Conservation (phyloP, 768 basidiomycete genomes). For the Naganishia kalamii region DNA sequence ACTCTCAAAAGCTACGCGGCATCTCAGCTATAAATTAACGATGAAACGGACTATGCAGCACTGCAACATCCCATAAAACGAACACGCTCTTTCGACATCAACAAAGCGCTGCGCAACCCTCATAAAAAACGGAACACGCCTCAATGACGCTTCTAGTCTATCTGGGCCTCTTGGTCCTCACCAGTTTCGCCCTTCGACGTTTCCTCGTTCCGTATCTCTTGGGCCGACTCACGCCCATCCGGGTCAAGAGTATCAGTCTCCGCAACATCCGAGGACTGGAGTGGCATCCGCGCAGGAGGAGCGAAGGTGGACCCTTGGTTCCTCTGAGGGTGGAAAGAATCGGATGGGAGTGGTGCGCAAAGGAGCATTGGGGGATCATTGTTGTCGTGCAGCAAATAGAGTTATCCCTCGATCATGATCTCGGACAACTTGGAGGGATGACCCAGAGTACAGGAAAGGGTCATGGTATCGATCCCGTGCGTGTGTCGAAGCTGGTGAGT, state of each 20-base stretch:
- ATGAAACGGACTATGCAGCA: not conserved
- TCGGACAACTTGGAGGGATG: not conserved
- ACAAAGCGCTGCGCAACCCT: not conserved
- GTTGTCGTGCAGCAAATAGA: slow-evolving; percentile 26
- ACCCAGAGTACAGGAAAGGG: not conserved
- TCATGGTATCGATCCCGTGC: not conserved
- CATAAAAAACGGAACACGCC: not conserved
- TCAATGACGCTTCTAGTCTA: slow-evolving; percentile 7
- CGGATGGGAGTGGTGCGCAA: slow-evolving; percentile 28
- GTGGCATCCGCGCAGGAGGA: slow-evolving; percentile 26
- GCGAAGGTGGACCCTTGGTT: slow-evolving; percentile 18
- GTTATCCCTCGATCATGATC: not conserved
- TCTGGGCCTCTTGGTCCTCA: slow-evolving; percentile 7
- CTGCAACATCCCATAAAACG: not conserved
- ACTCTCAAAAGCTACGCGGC: no score
- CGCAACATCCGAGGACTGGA: slow-evolving; percentile 32
- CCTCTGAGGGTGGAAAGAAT: slow-evolving; percentile 30
- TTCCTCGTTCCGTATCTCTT: slow-evolving; percentile 28
- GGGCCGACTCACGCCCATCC: slow-evolving; percentile 14
- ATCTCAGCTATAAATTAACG: no score
- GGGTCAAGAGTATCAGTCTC: slow-evolving; percentile 23
- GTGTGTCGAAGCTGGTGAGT: not conserved
- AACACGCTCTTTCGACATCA: not conserved
- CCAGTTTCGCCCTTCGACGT: slow-evolving; percentile 20
- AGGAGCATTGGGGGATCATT: slow-evolving; percentile 2